Base-by-base conservation (phyloP, 352 stramenopile genomes). In the Pythium aphanidermatum region DNA sequence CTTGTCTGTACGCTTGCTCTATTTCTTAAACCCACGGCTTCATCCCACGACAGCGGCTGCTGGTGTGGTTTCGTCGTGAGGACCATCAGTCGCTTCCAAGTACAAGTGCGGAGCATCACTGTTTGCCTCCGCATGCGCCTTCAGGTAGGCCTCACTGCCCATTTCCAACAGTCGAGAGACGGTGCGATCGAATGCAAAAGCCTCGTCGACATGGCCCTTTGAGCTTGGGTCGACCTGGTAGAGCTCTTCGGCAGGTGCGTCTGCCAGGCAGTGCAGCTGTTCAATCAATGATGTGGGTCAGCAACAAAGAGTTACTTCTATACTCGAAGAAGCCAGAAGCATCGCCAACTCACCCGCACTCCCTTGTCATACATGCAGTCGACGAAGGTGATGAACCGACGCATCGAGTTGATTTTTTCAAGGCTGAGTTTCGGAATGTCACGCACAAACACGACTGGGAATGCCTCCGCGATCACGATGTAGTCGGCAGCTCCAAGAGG, bases 351-450 rank as follows among this genome's bases (percentile, higher is more conserved):
- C 60, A 91, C 74, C 52, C 65, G 60, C 3, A 89, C 75, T 45
- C 70, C 67, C 30, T 74, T 81, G 60, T 99, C 95, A 63, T 99
- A 99, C 68, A 99, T 83, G 67, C 97, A 96, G 70, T 99, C 96
- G 50, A 99, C 79, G 38, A 99, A 90, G 11, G 95, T 99, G 60
- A 99, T 98, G 61, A 99, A 99, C 43, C 96, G 85, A 41, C 96
- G 82, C 53, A 89, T 80, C 56, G 74, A 58, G 64, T 98, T 96
- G 45, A 97, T 87, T 46, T 81, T 70, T n/a, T 92, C 68, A 10
- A 95, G 58, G 13, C 75, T 81, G 13, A 98, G 67, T 16, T 70
- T 45, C 6, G 95, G 94, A 51, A 99, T 92, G 45, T 97, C 69
- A 34, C 87, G 69, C 26, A 99, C 57, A 61, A 97, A 92, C n/a